Base-by-base conservation (phyloP, 2,329 filamentous ascomycete species). In the Amylocarpus encephaloides region DNA sequence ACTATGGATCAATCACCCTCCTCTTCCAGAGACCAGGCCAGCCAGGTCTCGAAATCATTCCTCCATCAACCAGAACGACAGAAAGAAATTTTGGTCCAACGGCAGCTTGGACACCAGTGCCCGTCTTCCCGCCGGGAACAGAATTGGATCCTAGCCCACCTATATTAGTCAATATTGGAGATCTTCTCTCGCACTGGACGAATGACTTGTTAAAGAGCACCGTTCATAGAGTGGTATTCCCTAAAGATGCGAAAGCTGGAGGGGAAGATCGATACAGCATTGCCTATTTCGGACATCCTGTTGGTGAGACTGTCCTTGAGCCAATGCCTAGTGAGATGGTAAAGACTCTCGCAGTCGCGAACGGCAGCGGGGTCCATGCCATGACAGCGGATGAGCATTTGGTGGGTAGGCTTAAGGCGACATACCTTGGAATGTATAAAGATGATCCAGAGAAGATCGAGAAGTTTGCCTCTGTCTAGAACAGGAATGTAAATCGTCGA, bases 1-100 rank as follows among this genome's bases (percentile, higher is more conserved):
- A 96, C 71, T 64, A 95, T 69, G 82, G 82, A 49, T 80, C 76
- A 52, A 69, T 85, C 51, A 85, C 81, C 1, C 72, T 85, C n/a
- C 78, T 97, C 10, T 97, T 98, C 73, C 89, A 93, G 59, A 79
- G 91, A 1, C 80, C 80, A 1, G 86, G 86, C 1, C 90, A 96
- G 62, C 84, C 90, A 0, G 93, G 93, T 0, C 75, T 98, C 1
- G 90, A 97, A 67, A 85, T 97, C 54, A 76, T 84, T 6, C 84
- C 81, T 1, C 75, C 74, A 6, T 69, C 68, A 16, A 56, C 64
- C 11, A 46, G 18, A n/a, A 30, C 39, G 4, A 9, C 11, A 2
- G 26, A 49, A 9, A 16, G 45, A 39, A 42, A 57, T 29, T 75
- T 59, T 57, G 13, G 74, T 70, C 68, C 61, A 65, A 54, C 42